These are phyloP conservation scores for peach (Prunus persica) DNA, from an alignment of 306 rosid species.

Conservation along the genomic window DNA sequence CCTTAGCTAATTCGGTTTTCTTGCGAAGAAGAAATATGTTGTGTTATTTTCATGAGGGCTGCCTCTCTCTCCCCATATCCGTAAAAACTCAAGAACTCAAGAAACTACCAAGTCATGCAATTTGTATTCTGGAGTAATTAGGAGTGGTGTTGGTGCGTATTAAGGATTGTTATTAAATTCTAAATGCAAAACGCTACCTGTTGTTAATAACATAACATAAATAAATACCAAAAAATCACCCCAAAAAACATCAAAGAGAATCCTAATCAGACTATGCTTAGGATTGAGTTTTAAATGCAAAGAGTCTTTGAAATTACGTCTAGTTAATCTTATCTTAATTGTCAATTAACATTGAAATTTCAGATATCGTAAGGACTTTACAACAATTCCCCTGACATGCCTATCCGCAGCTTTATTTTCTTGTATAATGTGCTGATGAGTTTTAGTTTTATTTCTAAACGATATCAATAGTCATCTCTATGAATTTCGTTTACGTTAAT, in stretches of 20 bases:
- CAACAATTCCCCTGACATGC: too few relatives aligned
- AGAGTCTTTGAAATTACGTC: background rate
- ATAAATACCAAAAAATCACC: background rate
- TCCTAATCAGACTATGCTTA: background rate
- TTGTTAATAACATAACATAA: background rate
- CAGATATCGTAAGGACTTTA: too few relatives aligned
- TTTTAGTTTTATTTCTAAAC: too few relatives aligned
- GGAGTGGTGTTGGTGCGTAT: background rate
- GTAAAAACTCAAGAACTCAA: background rate
- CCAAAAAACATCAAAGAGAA: background rate
- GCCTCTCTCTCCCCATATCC: background rate
- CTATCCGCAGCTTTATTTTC: too few relatives aligned
- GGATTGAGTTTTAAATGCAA: background rate
- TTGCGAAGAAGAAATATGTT: background rate
- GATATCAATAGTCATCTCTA: too few relatives aligned
- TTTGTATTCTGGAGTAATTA: background rate
- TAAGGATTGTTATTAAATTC: background rate
- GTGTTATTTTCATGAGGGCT: background rate
- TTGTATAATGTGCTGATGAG: too few relatives aligned
- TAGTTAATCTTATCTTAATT: too few relatives aligned
- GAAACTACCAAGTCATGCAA: background rate
- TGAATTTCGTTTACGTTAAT: too few relatives aligned
- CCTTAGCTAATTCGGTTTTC: background rate
- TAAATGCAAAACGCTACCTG: background rate
- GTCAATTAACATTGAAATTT: too few relatives aligned